Conservation (phyloP, 78 protist genomes). For the Protostelium mycophagum region DNA sequence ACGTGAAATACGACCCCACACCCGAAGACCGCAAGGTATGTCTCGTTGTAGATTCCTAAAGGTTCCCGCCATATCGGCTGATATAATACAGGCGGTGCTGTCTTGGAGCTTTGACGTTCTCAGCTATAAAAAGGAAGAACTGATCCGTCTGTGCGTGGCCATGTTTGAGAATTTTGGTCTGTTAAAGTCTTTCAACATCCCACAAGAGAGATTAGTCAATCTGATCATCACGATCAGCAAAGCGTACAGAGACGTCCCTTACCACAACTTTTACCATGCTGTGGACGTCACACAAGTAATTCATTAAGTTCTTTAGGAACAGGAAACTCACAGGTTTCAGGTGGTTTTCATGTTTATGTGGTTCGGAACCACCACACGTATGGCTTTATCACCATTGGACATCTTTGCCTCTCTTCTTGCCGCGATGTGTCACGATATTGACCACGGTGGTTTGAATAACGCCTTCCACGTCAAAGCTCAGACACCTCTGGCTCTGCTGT, state of each 20-base stretch:
- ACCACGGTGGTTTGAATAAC: constrained; percentile 15
- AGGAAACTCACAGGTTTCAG: not conserved
- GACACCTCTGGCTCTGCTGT: constrained; percentile 42
- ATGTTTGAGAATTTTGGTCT: constrained; percentile 65
- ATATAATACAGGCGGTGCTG: constrained; percentile 38
- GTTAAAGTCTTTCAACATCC: constrained; percentile 36
- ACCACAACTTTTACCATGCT: constrained; percentile 22
- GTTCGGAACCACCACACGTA: not conserved
- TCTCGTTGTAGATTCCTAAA: no score
- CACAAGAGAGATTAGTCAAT: constrained; percentile 28
- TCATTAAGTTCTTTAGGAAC: not conserved
- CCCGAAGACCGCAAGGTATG: not conserved
- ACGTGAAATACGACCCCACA: not conserved
- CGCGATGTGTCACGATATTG: constrained; percentile 18
- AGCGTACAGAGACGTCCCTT: not conserved
- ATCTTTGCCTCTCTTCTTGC: constrained; percentile 2
- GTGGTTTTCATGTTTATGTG: not conserved
- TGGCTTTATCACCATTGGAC: not conserved
- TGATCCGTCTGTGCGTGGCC: constrained; percentile 48
- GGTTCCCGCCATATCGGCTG: no score
- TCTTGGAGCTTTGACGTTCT: constrained; percentile 53
- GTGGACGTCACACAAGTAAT: constrained; percentile 13
- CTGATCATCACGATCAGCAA: not conserved
- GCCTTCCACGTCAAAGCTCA: constrained; percentile 31
- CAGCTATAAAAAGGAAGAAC: constrained; percentile 35